phyloP scores from a whole-genome alignment of 2,329 filamentous ascomycete species.

The Bipolaris bicolor region DNA sequence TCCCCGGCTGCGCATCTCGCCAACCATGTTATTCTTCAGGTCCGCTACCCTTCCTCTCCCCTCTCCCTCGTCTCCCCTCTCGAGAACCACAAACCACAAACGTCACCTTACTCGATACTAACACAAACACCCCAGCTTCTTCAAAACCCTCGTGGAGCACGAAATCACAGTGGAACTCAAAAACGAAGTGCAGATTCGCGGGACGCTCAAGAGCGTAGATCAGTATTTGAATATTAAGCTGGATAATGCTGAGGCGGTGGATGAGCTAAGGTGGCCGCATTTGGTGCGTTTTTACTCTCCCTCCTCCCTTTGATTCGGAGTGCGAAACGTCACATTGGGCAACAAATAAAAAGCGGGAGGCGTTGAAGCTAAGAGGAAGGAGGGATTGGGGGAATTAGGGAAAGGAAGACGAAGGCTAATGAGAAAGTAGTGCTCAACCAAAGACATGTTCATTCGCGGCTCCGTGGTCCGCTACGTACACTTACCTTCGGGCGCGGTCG shows the following conservation, averaged over 20 bases:
- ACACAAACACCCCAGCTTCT: constrained; percentile 63
- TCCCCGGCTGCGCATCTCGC: too few species aligned
- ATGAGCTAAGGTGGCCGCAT: constrained; percentile 94
- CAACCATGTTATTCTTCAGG: too few species aligned
- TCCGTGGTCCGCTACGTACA: constrained; percentile 94
- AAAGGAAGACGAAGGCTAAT: background rate
- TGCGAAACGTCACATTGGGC: too few species aligned
- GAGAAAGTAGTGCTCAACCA: constrained; percentile 70
- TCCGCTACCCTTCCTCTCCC: too few species aligned
- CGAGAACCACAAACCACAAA: too few species aligned
- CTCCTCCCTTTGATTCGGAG: too few species aligned
- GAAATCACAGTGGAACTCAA: constrained; percentile 98
- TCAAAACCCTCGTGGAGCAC: constrained; percentile 97
- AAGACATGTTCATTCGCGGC: constrained; percentile 94
- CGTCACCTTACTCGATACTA: too few species aligned
- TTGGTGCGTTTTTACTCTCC: constrained; percentile 60
- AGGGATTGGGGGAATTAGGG: background rate
- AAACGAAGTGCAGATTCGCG: constrained; percentile 97
- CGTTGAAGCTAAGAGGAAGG: background rate
- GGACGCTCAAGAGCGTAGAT: constrained; percentile 94
- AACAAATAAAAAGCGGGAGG: background rate
- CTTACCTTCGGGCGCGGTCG: constrained; percentile 79
- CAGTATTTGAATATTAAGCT: constrained; percentile 99
- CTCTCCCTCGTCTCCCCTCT: too few species aligned
- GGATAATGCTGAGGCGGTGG: constrained; percentile 89